These are phyloP conservation scores for Choiromyces venosus DNA, from an alignment of 495 filamentous ascomycete genomes.

Conservation along the genomic window DNA sequence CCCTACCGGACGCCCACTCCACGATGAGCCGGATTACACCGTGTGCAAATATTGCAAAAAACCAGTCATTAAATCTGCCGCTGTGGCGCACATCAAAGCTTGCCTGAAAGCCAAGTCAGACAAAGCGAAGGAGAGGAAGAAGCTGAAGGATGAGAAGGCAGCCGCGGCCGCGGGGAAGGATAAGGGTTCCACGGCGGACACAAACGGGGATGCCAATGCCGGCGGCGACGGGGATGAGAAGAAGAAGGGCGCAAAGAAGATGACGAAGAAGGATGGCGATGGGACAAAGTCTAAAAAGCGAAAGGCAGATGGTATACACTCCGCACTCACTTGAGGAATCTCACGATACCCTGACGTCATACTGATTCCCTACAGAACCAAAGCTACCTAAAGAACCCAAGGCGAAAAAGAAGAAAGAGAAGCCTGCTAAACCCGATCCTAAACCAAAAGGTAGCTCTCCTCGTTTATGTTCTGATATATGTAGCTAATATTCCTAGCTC, in stretches of 20 bases:
- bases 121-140: conserved; percentile 70
- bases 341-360: neutral
- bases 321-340: neutral
- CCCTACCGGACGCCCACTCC: conserved; percentile 64
- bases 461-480: conserved; percentile 3
- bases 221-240: conserved; percentile 52
- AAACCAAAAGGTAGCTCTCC: conserved; percentile 68
- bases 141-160: conserved; percentile 67
- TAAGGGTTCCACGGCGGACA: conserved; percentile 54
- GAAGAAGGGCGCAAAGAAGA: conserved; percentile 39
- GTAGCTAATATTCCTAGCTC: conserved; percentile 47
- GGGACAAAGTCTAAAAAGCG: conserved; percentile 81
- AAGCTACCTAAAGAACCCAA: conserved; percentile 59
- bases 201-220: conserved; percentile 55
- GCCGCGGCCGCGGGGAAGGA: conserved; percentile 68
- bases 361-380: conserved; percentile 36
- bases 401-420: conserved; percentile 92
- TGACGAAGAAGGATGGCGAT: conserved; percentile 52
- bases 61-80: conserved; percentile 56
- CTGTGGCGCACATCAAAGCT: conserved; percentile 59
- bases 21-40: conserved; percentile 61
- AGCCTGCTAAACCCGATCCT: conserved; percentile 78
- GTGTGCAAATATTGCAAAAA: conserved; percentile 81
- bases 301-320: conserved; percentile 68
- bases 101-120: conserved; percentile 71